These are phyloP conservation scores for Penicillium verrucosum DNA, from an alignment of 2,329 filamentous ascomycete genomes.

Conservation along the genomic window DNA sequence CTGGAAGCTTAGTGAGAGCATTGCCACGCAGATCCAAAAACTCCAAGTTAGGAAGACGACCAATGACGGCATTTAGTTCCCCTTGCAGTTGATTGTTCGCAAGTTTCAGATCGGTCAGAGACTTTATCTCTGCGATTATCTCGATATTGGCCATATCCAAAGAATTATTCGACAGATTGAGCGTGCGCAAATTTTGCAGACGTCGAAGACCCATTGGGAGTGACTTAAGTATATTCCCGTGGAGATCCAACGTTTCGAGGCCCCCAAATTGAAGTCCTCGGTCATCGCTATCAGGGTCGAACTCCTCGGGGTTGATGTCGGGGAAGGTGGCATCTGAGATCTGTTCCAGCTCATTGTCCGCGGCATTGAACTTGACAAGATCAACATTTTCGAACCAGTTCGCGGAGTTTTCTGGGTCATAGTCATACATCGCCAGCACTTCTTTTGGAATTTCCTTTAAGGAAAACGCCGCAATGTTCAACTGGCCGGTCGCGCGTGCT, in stretches of 20 bases:
- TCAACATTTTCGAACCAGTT: constrained; percentile 93
- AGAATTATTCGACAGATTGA: constrained; percentile 84
- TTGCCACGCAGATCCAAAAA: constrained; percentile 80
- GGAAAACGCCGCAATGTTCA: constrained; percentile 85
- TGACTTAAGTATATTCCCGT: constrained; percentile 72
- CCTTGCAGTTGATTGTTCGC: constrained; percentile 73
- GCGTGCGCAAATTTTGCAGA: constrained; percentile 68
- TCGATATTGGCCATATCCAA: constrained; percentile 70
- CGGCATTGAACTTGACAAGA: constrained; percentile 75
- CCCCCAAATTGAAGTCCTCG: constrained; percentile 75
- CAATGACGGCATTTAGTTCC: constrained; percentile 61
- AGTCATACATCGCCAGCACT: constrained; percentile 86
- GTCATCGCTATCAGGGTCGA: constrained; percentile 63
- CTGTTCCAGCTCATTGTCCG: constrained; percentile 80
- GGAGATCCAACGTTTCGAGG: constrained; percentile 76
- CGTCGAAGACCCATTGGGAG: constrained; percentile 73
- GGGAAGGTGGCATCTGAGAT: constrained; percentile 76
- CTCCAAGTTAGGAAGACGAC: constrained; percentile 67
- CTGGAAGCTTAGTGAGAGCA: constrained; percentile 67
- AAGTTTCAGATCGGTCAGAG: constrained; percentile 75
- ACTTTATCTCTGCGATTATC: constrained; percentile 67
- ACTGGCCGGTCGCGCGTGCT: constrained; percentile 71
- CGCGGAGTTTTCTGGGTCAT: constrained; percentile 62
- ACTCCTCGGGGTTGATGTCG: constrained; percentile 57
- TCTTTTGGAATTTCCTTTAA: constrained; percentile 76